Percentiles rank a stretch among this genome's conserved stretches.
phyloP scores from a whole-genome alignment of 805 yeast genomes.

The Yamadazyma paraphyllophila region DNA sequence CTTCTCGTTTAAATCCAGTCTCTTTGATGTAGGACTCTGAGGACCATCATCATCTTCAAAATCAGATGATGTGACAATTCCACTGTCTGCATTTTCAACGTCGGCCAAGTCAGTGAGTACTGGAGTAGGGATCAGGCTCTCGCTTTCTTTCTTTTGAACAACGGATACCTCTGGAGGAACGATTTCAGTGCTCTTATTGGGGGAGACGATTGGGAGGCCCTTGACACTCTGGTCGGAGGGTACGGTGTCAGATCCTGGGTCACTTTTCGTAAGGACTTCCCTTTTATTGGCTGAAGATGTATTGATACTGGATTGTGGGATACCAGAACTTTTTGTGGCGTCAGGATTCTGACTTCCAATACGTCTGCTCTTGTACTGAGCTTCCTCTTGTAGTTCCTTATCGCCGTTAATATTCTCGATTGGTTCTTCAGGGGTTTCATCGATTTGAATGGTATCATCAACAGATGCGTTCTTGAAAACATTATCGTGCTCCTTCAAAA shows the following conservation, averaged over 20 bases:
- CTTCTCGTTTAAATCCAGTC: conserved; percentile 7
- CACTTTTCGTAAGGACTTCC: too few relatives aligned
- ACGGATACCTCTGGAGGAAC: too few relatives aligned
- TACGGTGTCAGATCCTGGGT: neutral
- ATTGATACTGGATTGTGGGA: too few relatives aligned
- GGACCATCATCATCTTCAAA: conserved; percentile 9
- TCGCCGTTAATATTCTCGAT: too few relatives aligned
- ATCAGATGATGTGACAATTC: conserved; percentile 4
- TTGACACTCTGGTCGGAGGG: neutral
- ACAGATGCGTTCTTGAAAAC: neutral
- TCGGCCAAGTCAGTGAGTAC: conserved; percentile 12
- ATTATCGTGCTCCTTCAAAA: conserved; percentile 1
- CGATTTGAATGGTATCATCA: too few relatives aligned
- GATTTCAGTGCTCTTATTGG: neutral
- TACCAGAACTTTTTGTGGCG: too few relatives aligned
- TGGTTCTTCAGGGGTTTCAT: too few relatives aligned
- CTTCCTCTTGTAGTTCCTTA: too few relatives aligned
- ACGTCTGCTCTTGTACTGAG: too few relatives aligned
- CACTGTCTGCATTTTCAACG: conserved; percentile 10
- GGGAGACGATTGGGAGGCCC: neutral
- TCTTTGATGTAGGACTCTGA: conserved; percentile 9
- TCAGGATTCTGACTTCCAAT: too few relatives aligned
- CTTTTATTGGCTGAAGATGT: too few relatives aligned
- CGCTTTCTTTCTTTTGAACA: neutral
- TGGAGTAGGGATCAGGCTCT: conserved; percentile 9